Evolutionary conservation across 495 filamentous ascomycete genomes (phyloP).

Genomic region (Amphirosellinia nigrospora): DNA sequence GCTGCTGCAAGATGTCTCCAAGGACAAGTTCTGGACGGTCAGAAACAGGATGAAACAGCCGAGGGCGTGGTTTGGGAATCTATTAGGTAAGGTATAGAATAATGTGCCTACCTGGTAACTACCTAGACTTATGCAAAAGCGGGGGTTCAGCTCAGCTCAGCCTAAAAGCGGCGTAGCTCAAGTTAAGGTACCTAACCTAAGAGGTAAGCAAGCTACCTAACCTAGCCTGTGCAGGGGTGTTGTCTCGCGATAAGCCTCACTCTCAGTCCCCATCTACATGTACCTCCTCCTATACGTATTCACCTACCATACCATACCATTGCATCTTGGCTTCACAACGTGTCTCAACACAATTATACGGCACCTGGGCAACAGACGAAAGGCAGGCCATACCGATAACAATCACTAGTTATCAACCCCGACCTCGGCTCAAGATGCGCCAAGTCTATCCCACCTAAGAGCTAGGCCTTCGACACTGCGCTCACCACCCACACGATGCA

Average conservation of each 20-base stretch:
- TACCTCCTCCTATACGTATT: not conserved
- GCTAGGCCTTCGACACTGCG: not conserved
- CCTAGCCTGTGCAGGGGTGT: not conserved
- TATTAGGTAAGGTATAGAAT: no score
- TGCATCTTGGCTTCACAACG: not conserved
- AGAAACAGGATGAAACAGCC: no score
- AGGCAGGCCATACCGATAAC: not conserved
- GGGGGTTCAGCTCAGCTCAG: no score
- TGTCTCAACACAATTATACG: no score
- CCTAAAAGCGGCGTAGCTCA: no score
- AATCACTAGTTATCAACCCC: not conserved
- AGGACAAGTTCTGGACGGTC: constrained; percentile 38
- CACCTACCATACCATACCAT: no score
- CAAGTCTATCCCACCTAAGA: not conserved
- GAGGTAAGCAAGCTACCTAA: not conserved
- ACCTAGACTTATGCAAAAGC: no score
- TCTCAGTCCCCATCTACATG: not conserved
- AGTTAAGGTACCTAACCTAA: no score
- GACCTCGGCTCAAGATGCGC: constrained; percentile 14
- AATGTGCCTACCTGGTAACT: no score
- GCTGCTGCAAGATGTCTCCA: constrained; percentile 31
- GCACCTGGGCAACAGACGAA: no score
- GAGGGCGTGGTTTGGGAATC: no score
- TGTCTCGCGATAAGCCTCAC: constrained; percentile 2
- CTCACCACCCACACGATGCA: constrained; percentile 53